These are phyloP conservation scores for Trichoderma afroharzianum DNA, from an alignment of 2,329 filamentous ascomycete species.

Conservation along the genomic window DNA sequence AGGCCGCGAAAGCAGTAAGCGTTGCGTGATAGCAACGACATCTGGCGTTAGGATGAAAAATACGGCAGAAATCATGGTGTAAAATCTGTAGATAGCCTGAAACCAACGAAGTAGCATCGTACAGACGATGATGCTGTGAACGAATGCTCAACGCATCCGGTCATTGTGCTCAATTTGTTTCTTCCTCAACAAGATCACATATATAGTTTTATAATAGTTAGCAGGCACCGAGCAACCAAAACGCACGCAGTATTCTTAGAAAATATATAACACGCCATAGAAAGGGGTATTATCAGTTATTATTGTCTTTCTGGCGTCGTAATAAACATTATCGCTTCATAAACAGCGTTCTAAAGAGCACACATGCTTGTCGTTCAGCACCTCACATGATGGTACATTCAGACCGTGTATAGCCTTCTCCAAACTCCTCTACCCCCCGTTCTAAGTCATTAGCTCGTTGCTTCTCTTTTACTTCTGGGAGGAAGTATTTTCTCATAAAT, in stretches of 20 bases:
- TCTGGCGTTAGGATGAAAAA: neutral
- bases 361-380: neutral
- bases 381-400: slow-evolving; percentile 42
- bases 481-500: slow-evolving; percentile 74
- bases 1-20: slow-evolving; percentile 41
- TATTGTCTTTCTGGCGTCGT: neutral
- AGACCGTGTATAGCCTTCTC: slow-evolving; percentile 57
- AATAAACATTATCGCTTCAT: neutral
- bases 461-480: slow-evolving; percentile 64
- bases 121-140: neutral
- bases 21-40: neutral
- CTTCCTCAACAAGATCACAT: neutral
- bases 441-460: slow-evolving; percentile 70
- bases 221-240: neutral
- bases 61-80: neutral
- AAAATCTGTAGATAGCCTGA: neutral
- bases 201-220: neutral
- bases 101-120: neutral
- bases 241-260: neutral
- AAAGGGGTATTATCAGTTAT: neutral
- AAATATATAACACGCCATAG: neutral
- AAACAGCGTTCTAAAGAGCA: neutral
- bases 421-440: slow-evolving; percentile 69
- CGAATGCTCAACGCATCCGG: neutral
- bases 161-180: neutral